Percentiles rank a stretch among this genome's conserved stretches.
phyloP scores from a whole-genome alignment of 495 filamentous ascomycete genomes.

The Sporormia fimetaria region DNA sequence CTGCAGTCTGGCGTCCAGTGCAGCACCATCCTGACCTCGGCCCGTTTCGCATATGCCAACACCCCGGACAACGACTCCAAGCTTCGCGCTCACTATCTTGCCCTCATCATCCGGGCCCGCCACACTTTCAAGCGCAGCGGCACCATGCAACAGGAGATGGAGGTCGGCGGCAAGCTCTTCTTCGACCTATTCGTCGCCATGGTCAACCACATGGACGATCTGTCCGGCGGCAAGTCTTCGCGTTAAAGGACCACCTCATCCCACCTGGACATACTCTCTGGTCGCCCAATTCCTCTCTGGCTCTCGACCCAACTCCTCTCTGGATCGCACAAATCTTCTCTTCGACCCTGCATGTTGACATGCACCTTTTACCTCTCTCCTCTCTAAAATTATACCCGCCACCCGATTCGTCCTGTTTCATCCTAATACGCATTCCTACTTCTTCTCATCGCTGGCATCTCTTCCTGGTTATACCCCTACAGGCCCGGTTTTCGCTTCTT shows the following conservation, averaged over 20 bases:
- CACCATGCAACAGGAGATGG: slow-evolving; percentile 96
- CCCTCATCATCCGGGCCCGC: slow-evolving; percentile 75
- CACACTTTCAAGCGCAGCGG: slow-evolving; percentile 84
- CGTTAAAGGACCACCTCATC: slow-evolving; percentile 26
- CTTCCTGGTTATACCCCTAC: too few relatives aligned
- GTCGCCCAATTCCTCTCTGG: slow-evolving; percentile 3
- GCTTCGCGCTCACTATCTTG: slow-evolving; percentile 81
- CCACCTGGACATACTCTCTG: background rate
- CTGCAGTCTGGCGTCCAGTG: slow-evolving; percentile 67
- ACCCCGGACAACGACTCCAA: slow-evolving; percentile 82
- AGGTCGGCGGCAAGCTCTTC: slow-evolving; percentile 71
- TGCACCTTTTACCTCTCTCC: slow-evolving; percentile 2
- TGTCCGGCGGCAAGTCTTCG: slow-evolving; percentile 12
- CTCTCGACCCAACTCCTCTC: background rate
- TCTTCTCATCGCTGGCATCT: background rate
- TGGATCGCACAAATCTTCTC: background rate
- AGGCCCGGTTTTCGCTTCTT: too few relatives aligned
- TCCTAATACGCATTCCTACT: background rate
- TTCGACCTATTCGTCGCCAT: slow-evolving; percentile 90
- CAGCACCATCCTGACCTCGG: slow-evolving; percentile 70
- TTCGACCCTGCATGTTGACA: slow-evolving; percentile 9
- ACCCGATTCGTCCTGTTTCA: slow-evolving; percentile 1
- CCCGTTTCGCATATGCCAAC: slow-evolving; percentile 77
- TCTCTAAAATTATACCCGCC: slow-evolving; percentile 8
- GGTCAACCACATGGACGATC: slow-evolving; percentile 63